These are phyloP conservation scores for Hypomyces perniciosus DNA, from an alignment of 2,329 filamentous ascomycete species.

Conservation along the genomic window DNA sequence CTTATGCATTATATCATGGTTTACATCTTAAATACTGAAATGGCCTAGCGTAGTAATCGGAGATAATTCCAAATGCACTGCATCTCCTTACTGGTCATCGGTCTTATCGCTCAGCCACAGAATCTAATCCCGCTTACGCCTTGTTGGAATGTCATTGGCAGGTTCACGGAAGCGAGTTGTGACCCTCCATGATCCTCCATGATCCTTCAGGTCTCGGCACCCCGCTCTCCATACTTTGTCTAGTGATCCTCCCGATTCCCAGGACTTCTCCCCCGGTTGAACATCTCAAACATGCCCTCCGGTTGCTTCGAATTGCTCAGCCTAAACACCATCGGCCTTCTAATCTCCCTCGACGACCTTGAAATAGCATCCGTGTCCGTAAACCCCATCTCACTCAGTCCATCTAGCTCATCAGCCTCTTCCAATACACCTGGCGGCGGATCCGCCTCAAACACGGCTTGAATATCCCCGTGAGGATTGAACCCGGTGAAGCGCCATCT, in stretches of 20 bases:
- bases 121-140: too few species aligned
- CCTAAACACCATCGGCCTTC: slow-evolving; percentile 6
- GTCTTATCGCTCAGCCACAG: too few species aligned
- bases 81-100: neutral
- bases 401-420: slow-evolving; percentile 29
- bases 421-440: slow-evolving; percentile 43
- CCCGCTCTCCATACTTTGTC: too few species aligned
- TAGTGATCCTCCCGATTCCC: neutral
- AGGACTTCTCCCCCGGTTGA: slow-evolving; percentile 2
- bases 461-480: slow-evolving; percentile 54
- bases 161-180: too few species aligned
- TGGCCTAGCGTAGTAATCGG: too few species aligned
- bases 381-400: slow-evolving; percentile 28
- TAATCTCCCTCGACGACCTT: slow-evolving; percentile 21
- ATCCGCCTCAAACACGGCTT: slow-evolving; percentile 51
- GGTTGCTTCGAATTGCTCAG: slow-evolving; percentile 9
- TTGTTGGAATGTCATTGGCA: too few species aligned
- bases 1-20: too few species aligned
- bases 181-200: too few species aligned
- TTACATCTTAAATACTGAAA: too few species aligned
- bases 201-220: too few species aligned
- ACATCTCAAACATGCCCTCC: slow-evolving; percentile 5
- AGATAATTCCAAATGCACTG: too few species aligned
- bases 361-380: slow-evolving; percentile 28
- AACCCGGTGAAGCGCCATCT: slow-evolving; percentile 42